Evolutionary conservation across 306 rosid genomes (phyloP).

Genomic region (Malus asiatica): DNA sequence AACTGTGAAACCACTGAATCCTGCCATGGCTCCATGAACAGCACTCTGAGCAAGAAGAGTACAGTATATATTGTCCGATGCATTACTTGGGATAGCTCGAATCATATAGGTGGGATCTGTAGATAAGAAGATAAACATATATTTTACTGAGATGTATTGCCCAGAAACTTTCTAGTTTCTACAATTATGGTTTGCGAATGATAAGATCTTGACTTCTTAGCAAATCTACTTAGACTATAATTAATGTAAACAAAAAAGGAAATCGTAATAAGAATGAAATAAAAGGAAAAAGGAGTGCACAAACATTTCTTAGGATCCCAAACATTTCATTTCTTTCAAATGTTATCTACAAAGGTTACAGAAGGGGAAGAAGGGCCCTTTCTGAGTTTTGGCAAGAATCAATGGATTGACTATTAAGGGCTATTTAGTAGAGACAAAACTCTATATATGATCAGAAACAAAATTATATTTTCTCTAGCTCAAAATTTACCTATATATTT

Average conservation of each 20-base stretch:
- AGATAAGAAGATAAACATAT: slow-evolving; percentile 5
- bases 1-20: slow-evolving; percentile 83
- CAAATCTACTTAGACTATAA: too few relatives aligned
- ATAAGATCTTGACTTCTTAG: neutral
- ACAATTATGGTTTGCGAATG: neutral
- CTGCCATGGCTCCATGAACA: slow-evolving; percentile 98
- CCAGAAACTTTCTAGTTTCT: neutral
- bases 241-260: neutral
- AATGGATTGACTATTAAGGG: neutral
- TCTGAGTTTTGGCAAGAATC: neutral
- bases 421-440: too few relatives aligned
- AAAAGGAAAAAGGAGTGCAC: neutral
- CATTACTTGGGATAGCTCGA: slow-evolving; percentile 96
- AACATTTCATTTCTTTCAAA: neutral
- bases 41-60: slow-evolving; percentile 96
- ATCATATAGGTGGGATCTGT: slow-evolving; percentile 97
- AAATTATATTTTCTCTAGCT: neutral
- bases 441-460: neutral
- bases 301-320: neutral
- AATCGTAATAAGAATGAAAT: neutral
- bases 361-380: neutral
- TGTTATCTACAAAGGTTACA: neutral
- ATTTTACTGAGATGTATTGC: neutral
- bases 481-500: slow-evolving; percentile 74
- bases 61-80: slow-evolving; percentile 89